Evolutionary conservation across 73 alveolate genomes (phyloP), one percentile per base, ranked within the genome.

Genomic region (Blepharisma stoltei): DNA sequence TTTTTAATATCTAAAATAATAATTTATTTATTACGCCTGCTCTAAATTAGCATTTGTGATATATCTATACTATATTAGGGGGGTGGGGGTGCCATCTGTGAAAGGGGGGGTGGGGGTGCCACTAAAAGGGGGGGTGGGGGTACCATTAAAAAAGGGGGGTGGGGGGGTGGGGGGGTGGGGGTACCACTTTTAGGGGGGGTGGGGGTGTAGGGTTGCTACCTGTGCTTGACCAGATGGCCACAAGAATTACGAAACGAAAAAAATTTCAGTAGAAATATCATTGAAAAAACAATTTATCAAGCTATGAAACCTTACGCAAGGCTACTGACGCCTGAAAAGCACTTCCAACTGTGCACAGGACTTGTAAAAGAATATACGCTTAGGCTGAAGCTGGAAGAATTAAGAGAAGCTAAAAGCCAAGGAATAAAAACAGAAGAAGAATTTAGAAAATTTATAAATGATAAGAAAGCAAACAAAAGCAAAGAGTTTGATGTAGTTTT

Each of bases 301-400:
- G 80, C 88, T 70, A 76, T 93, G 94, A 93, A 90, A 80, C 88
- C 89, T 8, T 93, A 89, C 83, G 95, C 95, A 9, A 80, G 98
- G 76, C 91, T 93, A 55, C 73, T 78, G 44, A 60, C 86, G 20
- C 86, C 90, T 21, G 96, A 89, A 49, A 94, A 88, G 18, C 96
- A 93, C 70, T 91, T 84, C 27, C 84, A 76, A 70, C 53, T 92
- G 41, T 95, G 90, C 53, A 67, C 81, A 69, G 80, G 87, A 27
- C 70, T 90, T 6, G 78, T 93, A 18, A 93, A 83, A 45, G 96
- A 90, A 49, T 71, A 88, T 47, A 46, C 66, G 25, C 80, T 93
- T 7, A 88, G 94, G 71, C 91, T 82, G 37, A 79, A 84, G 21
- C 81, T 93, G 4, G 96, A 84, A 45, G 86, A 90, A 71, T 70